Evolutionary conservation across 2,329 filamentous ascomycete species (phyloP).

Genomic region (Erysiphe pulchra): DNA sequence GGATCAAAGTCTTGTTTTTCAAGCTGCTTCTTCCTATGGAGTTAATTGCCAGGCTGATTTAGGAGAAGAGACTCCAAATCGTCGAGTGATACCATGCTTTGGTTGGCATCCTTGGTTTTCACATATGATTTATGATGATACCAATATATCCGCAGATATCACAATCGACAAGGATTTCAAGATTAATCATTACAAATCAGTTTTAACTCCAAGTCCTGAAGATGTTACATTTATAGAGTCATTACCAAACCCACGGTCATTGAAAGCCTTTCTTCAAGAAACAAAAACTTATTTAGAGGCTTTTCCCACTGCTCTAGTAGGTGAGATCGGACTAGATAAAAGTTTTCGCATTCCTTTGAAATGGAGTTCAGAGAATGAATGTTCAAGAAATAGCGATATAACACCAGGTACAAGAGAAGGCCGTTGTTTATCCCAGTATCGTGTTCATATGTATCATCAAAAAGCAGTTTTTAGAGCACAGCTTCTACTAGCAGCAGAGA

Average conservation of each 20-base stretch:
- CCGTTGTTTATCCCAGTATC: slow-evolving; percentile 37
- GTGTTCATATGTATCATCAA: slow-evolving; percentile 45
- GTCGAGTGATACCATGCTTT: slow-evolving; percentile 41
- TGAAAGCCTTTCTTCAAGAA: slow-evolving; percentile 30
- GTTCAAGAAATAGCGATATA: slow-evolving; percentile 20
- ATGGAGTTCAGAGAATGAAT: slow-evolving; percentile 19
- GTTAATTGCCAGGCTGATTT: slow-evolving; percentile 14
- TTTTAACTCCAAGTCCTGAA: slow-evolving; percentile 30
- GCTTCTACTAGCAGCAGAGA: slow-evolving; percentile 42
- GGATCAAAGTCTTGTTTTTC: slow-evolving; percentile 47
- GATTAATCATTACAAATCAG: slow-evolving; percentile 38
- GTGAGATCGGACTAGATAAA: slow-evolving; percentile 57
- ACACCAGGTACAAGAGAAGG: slow-evolving; percentile 50
- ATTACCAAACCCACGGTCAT: slow-evolving; percentile 32
- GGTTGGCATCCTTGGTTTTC: slow-evolving; percentile 81
- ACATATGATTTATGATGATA: slow-evolving; percentile 45
- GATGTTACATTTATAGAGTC: slow-evolving; percentile 18
- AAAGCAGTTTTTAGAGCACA: slow-evolving; percentile 37
- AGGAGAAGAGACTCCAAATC: slow-evolving; percentile 9
- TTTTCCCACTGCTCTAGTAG: slow-evolving; percentile 40
- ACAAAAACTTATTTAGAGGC: slow-evolving; percentile 27
- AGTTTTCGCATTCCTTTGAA: slow-evolving; percentile 45
- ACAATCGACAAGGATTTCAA: slow-evolving; percentile 11
- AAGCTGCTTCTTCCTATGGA: slow-evolving; percentile 29
- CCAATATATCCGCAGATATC: slow-evolving; percentile 3